phyloP scores from a whole-genome alignment of 345 rosid species.

The Erucastrum elatum region DNA sequence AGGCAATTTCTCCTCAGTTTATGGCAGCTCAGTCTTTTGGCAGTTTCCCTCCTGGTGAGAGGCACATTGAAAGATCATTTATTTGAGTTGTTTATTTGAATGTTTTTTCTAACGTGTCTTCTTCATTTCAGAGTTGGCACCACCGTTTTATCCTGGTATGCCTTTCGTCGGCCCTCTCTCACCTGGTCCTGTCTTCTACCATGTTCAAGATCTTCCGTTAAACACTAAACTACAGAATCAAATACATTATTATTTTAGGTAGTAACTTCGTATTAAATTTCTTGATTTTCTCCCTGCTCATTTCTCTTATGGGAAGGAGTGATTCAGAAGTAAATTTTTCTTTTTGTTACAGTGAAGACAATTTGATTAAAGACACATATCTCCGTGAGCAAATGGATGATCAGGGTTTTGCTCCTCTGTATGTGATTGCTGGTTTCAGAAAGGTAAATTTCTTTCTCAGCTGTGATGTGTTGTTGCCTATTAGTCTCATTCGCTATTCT shows the following conservation, averaged over 20 bases:
- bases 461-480: conserved; percentile 3
- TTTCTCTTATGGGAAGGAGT: conserved; percentile 12
- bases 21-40: conserved; percentile 57
- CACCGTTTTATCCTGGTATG: conserved; percentile 56
- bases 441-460: conserved; percentile 48
- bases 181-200: conserved; percentile 51
- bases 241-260: conserved; percentile 93
- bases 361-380: conserved; percentile 71
- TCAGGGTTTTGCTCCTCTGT: conserved; percentile 78
- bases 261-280: conserved; percentile 7
- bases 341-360: conserved; percentile 67
- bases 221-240: conserved; percentile 56
- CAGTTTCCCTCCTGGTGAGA: conserved; percentile 60
- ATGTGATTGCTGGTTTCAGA: conserved; percentile 73
- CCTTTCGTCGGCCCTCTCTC: conserved; percentile 47
- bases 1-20: conserved; percentile 48
- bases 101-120: conserved; percentile 31
- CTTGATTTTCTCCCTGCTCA: neutral
- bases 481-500: conserved; percentile 17
- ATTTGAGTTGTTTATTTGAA: neutral
- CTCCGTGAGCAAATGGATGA: conserved; percentile 87
- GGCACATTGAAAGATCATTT: conserved; percentile 24
- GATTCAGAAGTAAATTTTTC: conserved; percentile 17
- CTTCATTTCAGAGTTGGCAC: conserved; percentile 48
- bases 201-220: conserved; percentile 54